Percentiles rank a stretch among this genome's conserved stretches.
Evolutionary conservation across 2,329 filamentous ascomycete genomes (phyloP).

Genomic region (Paraphaeosphaeria minitans): DNA sequence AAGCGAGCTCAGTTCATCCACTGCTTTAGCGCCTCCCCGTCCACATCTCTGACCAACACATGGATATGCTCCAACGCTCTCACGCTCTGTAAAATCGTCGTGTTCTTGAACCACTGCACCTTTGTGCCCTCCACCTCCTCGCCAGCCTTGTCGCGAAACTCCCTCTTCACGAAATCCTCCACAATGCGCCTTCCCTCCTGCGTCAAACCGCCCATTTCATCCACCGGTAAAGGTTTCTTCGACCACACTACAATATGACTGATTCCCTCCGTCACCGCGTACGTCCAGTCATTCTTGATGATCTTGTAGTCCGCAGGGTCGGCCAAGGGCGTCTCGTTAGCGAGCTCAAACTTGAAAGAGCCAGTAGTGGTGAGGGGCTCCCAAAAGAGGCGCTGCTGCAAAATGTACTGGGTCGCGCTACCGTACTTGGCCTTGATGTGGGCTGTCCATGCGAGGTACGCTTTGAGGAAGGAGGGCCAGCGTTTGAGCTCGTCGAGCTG

Average conservation of each 20-base stretch:
- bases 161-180: conserved; percentile 41
- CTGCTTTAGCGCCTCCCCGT: conserved; percentile 55
- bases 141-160: conserved; percentile 52
- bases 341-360: conserved; percentile 47
- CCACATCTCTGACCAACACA: conserved; percentile 73
- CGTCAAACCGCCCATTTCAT: conserved; percentile 40
- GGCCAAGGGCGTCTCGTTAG: conserved; percentile 58
- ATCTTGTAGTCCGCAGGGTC: conserved; percentile 61
- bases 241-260: conserved; percentile 63
- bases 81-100: conserved; percentile 65
- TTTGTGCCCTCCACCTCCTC: conserved; percentile 50
- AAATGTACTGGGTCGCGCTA: conserved; percentile 62
- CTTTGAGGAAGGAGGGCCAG: conserved; percentile 62
- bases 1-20: conserved; percentile 29
- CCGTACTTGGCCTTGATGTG: conserved; percentile 61
- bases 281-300: conserved; percentile 68
- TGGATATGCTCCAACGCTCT: conserved; percentile 73
- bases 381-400: conserved; percentile 62
- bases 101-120: conserved; percentile 70
- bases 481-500: conserved; percentile 63
- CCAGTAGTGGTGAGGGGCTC: conserved; percentile 24
- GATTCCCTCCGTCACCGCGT: conserved; percentile 61
- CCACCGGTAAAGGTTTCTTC: conserved; percentile 42
- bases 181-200: conserved; percentile 34
- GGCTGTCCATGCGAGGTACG: conserved; percentile 64